Conservation (phyloP, 2,329 filamentous ascomycete genomes). For the Aspergillus quadrilineatus region DNA sequence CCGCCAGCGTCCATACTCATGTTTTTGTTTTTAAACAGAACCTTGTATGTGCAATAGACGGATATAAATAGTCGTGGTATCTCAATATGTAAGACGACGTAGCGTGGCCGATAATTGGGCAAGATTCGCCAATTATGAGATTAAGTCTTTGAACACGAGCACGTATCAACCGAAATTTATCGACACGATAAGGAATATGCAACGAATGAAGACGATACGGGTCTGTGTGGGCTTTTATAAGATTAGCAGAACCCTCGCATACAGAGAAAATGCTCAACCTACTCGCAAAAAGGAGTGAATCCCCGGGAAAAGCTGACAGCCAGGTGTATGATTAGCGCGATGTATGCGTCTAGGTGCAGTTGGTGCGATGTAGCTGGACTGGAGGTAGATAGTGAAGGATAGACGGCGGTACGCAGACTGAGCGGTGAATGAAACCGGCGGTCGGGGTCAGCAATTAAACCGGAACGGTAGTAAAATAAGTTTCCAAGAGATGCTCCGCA, state of each 20-base stretch:
- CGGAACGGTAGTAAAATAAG: slow-evolving; percentile 17
- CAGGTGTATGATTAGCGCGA: slow-evolving; percentile 21
- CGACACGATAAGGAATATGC: slow-evolving; percentile 16
- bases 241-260: slow-evolving; percentile 12
- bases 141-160: slow-evolving; percentile 28
- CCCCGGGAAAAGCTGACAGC: slow-evolving; percentile 20
- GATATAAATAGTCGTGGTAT: slow-evolving; percentile 15
- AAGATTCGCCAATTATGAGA: slow-evolving; percentile 30
- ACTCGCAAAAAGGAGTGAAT: slow-evolving; percentile 19
- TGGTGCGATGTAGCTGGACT: slow-evolving; percentile 13
- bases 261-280: slow-evolving; percentile 3
- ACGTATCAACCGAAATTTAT: slow-evolving; percentile 17
- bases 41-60: slow-evolving; percentile 32
- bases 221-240: slow-evolving; percentile 7
- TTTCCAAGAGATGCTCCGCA: slow-evolving; percentile 39
- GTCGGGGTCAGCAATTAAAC: slow-evolving; percentile 20
- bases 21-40: slow-evolving; percentile 23
- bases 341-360: slow-evolving; percentile 14
- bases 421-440: slow-evolving; percentile 20
- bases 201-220: slow-evolving; percentile 12
- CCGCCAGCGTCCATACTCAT: slow-evolving; percentile 83
- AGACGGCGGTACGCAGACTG: slow-evolving; percentile 25
- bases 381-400: slow-evolving; percentile 17
- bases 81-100: slow-evolving; percentile 24
- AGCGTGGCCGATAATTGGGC: slow-evolving; percentile 12